Conservation (phyloP, 208 protist genomes). For the Wallacemonas sp. region DNA sequence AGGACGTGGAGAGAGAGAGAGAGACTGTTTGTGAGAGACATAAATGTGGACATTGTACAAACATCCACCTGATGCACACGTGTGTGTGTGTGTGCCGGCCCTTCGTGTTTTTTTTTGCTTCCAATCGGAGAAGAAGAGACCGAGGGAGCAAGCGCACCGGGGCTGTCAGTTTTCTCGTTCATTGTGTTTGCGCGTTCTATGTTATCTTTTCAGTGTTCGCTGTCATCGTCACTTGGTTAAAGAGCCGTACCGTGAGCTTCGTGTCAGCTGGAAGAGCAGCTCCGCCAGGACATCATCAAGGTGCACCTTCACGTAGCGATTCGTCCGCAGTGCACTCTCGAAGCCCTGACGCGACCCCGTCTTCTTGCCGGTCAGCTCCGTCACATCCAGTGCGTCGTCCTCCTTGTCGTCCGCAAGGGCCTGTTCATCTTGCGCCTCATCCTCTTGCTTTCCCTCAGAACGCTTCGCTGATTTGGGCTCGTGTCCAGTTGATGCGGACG, state of each 20-base stretch:
- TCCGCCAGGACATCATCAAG: slow-evolving; percentile 11
- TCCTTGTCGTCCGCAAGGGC: neutral
- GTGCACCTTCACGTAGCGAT: slow-evolving; percentile 14
- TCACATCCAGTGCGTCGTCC: neutral
- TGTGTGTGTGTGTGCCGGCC: too few species aligned
- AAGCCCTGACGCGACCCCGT: neutral
- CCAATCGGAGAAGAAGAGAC: too few species aligned
- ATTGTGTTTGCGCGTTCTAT: neutral
- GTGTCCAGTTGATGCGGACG: neutral
- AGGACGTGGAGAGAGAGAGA: too few species aligned
- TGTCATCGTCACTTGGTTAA: slow-evolving; percentile 4
- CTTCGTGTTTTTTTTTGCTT: too few species aligned
- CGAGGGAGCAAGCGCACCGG: too few species aligned
- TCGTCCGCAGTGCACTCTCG: neutral
- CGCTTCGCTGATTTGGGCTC: neutral
- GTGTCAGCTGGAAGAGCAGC: slow-evolving; percentile 17
- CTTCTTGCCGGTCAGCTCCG: neutral
- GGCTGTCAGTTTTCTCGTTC: too few species aligned
- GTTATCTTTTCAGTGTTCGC: neutral
- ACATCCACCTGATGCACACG: too few species aligned
- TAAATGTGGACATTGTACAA: too few species aligned
- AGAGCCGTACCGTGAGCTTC: neutral
- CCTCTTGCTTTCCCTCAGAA: neutral
- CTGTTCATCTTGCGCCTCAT: neutral
- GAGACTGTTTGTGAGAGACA: too few species aligned